These are phyloP conservation scores for Capronia americana DNA, from an alignment of 2,329 filamentous ascomycete genomes.

Conservation along the genomic window DNA sequence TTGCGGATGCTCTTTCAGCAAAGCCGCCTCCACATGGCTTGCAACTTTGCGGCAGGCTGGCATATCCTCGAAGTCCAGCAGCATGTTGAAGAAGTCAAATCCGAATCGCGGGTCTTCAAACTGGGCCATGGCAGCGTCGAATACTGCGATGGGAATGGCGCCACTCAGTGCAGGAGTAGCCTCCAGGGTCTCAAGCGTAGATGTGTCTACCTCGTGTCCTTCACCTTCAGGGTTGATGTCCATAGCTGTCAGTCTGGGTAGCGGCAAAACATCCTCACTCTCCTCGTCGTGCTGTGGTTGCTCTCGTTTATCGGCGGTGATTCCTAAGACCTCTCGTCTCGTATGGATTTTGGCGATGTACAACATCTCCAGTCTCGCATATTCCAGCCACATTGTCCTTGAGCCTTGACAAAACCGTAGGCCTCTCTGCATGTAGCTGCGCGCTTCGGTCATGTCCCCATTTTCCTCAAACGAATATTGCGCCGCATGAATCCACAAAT, in stretches of 20 bases:
- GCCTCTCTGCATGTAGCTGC: slow-evolving; percentile 86
- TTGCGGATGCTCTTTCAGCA: slow-evolving; percentile 66
- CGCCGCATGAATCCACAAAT: slow-evolving; percentile 84
- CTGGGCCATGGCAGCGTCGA: slow-evolving; percentile 82
- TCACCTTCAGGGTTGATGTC: slow-evolving; percentile 64
- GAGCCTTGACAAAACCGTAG: slow-evolving; percentile 85
- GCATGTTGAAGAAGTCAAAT: slow-evolving; percentile 80
- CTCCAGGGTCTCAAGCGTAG: slow-evolving; percentile 68
- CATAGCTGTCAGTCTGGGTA: slow-evolving; percentile 66
- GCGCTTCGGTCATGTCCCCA: slow-evolving; percentile 84
- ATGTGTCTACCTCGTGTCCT: slow-evolving; percentile 59
- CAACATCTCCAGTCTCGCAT: slow-evolving; percentile 88
- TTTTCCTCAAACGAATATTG: slow-evolving; percentile 77
- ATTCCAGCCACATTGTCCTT: slow-evolving; percentile 82
- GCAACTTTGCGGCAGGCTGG: slow-evolving; percentile 71
- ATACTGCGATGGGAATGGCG: slow-evolving; percentile 92
- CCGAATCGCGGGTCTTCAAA: slow-evolving; percentile 70
- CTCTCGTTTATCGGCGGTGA: slow-evolving; percentile 57
- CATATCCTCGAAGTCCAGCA: slow-evolving; percentile 71
- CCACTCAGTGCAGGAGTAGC: slow-evolving; percentile 83
- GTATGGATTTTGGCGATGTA: slow-evolving; percentile 83
- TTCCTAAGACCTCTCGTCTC: slow-evolving; percentile 70
- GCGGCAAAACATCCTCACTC: slow-evolving; percentile 61
- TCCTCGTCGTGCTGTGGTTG: slow-evolving; percentile 44
- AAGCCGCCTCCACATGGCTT: slow-evolving; percentile 71